Base-by-base conservation (phyloP, 1,284 basidiomycete genomes). In the Sporisorium graminicola region DNA sequence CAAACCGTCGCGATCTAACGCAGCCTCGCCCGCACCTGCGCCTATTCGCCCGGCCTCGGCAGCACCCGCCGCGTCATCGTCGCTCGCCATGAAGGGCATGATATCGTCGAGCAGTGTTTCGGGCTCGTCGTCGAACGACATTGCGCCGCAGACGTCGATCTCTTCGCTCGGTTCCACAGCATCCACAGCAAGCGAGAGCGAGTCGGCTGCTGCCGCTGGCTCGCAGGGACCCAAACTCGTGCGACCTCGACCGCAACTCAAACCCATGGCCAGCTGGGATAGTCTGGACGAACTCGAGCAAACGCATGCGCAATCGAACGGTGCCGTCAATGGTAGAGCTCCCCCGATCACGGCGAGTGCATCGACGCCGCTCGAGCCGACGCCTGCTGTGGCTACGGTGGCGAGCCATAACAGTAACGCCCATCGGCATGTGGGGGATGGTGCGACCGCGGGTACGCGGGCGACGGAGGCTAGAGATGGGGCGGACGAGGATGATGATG, bases 261-360 rank as follows among this genome's bases (percentile, higher is more conserved):
- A 71, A 33, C 31, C 59, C 5, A 75, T 70, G 73, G 51, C 67
- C 7, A 60, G 56, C 20, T 75, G 73, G 73, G 67, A 75, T 35
- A 75, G 73, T 35, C 29, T 75, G 5, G 73, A 75, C 42, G 73
- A 75, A 54, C 55, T 75, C 5, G 64, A 70, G 47, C 61, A 69
- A 42, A 27, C 47, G 24, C 71, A 68, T 47, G 59, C 56, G 3
- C n/a, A 35, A 5, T 24, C 43, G 20, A 54, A 27, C 27, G 46
- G 55, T 13, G 37, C 52, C 1, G 29, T 44, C 26, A 44, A 40
- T 18, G 37, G 47, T 26, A 51, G 47, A 14, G 53, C 58, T 6
- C 61, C 68, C 3, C 61, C 68, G 1, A 69, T 57, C 2, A 40
- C 31, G 3, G 42, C 24, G 5, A 51, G 40, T 12, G 49, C 42